These are phyloP conservation scores for Trichoderma afroharzianum DNA, from an alignment of 2,329 filamentous ascomycete species.

Conservation along the genomic window DNA sequence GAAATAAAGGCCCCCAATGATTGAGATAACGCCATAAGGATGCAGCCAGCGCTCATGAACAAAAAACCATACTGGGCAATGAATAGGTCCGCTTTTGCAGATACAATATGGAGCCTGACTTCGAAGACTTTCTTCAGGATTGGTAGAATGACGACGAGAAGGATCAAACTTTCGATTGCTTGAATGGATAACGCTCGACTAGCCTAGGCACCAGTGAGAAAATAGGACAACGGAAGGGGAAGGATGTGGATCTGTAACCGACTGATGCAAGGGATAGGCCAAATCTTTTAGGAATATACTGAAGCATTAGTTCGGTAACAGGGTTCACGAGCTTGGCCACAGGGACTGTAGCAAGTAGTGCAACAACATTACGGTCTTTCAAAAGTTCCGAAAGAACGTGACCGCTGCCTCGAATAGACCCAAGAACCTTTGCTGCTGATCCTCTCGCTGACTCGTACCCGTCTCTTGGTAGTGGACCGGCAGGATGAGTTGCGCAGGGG, in stretches of 20 bases:
- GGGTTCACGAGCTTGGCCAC: slow-evolving; percentile 11
- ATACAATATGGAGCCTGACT: neutral
- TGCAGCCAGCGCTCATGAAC: neutral
- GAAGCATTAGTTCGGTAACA: slow-evolving; percentile 13
- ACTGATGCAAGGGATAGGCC: slow-evolving; percentile 4
- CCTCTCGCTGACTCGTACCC: neutral
- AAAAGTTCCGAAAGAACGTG: neutral
- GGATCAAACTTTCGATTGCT: neutral
- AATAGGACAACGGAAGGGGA: neutral
- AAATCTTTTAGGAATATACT: slow-evolving; percentile 9
- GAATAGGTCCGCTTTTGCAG: neutral
- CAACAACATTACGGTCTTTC: neutral
- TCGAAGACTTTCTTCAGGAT: neutral
- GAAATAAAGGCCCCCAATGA: neutral
- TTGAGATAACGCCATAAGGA: slow-evolving; percentile 8
- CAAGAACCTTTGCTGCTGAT: neutral
- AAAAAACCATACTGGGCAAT: neutral
- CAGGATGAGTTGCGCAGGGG: neutral
- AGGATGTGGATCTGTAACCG: neutral
- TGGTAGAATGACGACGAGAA: neutral
- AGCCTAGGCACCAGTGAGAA: neutral
- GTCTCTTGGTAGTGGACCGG: neutral
- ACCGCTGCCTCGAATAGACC: neutral
- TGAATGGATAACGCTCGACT: slow-evolving; percentile 2
- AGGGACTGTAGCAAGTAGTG: neutral